Percentiles rank a stretch among this genome's conserved stretches.
Conservation (phyloP, 495 filamentous ascomycete species). For the Neurospora sublineolata region DNA sequence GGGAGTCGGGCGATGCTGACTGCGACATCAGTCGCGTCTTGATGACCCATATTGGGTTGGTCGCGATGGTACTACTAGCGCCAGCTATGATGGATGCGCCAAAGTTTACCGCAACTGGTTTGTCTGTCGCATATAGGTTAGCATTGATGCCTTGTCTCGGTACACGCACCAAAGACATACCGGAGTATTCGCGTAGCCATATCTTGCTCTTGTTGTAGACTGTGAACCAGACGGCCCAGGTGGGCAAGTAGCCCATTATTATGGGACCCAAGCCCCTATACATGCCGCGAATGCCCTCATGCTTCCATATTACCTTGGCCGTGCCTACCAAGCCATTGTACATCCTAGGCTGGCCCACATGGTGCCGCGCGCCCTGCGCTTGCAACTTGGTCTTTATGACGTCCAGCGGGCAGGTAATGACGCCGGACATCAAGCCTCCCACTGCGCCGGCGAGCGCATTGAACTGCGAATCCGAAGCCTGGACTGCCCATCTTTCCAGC, state of each 20-base stretch:
- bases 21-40: slow-evolving; percentile 98
- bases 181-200: slow-evolving; percentile 46
- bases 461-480: slow-evolving; percentile 39
- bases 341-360: slow-evolving; percentile 40
- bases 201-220: slow-evolving; percentile 84
- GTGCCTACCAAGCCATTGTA: slow-evolving; percentile 85
- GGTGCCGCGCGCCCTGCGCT: slow-evolving; percentile 68
- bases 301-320: slow-evolving; percentile 65
- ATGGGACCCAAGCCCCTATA: slow-evolving; percentile 92
- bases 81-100: slow-evolving; percentile 81
- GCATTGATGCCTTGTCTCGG: not conserved
- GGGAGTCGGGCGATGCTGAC: slow-evolving; percentile 36
- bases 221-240: slow-evolving; percentile 95
- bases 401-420: slow-evolving; percentile 94
- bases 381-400: slow-evolving; percentile 99
- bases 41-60: slow-evolving; percentile 99
- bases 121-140: slow-evolving; percentile 18
- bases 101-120: slow-evolving; percentile 39
- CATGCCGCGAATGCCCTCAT: slow-evolving; percentile 83
- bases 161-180: not conserved
- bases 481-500: slow-evolving; percentile 44
- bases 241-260: slow-evolving; percentile 88
- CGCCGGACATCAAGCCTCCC: slow-evolving; percentile 80
- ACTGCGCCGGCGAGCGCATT: slow-evolving; percentile 68
- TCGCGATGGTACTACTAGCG: slow-evolving; percentile 82